Conservation (phyloP, 1,284 basidiomycete genomes). For the Puccinia polysora region DNA sequence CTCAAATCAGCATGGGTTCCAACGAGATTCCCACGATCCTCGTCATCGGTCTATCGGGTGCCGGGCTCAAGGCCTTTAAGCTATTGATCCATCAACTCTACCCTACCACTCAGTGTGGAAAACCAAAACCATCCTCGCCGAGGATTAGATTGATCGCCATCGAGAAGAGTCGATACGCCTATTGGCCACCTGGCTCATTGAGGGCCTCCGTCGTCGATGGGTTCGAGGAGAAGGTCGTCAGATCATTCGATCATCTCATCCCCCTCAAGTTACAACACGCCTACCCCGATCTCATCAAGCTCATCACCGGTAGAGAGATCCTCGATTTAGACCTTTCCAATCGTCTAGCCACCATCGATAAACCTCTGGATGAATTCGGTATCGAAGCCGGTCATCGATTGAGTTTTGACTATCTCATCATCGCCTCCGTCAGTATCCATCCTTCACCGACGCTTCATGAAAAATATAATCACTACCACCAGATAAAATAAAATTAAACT, state of each 20-base stretch:
- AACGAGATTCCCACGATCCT: slow-evolving; percentile 8
- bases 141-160: slow-evolving; percentile 26
- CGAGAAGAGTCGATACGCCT: slow-evolving; percentile 26
- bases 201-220: slow-evolving; percentile 19
- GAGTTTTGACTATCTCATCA: slow-evolving; percentile 22
- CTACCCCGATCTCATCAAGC: background rate
- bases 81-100: slow-evolving; percentile 25
- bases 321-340: slow-evolving; percentile 14
- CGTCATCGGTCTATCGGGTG: slow-evolving; percentile 32
- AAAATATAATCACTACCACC: background rate
- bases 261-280: slow-evolving; percentile 3
- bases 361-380: slow-evolving; percentile 5
- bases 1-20: slow-evolving; percentile 1
- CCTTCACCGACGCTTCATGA: background rate
- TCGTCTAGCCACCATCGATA: background rate
- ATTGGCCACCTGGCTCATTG: slow-evolving; percentile 35
- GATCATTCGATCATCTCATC: slow-evolving; percentile 18
- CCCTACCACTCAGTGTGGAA: background rate
- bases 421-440: slow-evolving; percentile 26
- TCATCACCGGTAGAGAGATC: slow-evolving; percentile 27
- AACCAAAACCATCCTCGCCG: background rate
- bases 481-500: background rate
- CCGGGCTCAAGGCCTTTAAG: slow-evolving; percentile 28
- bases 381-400: slow-evolving; percentile 11
- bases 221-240: slow-evolving; percentile 29